phyloP scores from a whole-genome alignment of 2,329 filamentous ascomycete species.

The Cryphonectria naterciae region DNA sequence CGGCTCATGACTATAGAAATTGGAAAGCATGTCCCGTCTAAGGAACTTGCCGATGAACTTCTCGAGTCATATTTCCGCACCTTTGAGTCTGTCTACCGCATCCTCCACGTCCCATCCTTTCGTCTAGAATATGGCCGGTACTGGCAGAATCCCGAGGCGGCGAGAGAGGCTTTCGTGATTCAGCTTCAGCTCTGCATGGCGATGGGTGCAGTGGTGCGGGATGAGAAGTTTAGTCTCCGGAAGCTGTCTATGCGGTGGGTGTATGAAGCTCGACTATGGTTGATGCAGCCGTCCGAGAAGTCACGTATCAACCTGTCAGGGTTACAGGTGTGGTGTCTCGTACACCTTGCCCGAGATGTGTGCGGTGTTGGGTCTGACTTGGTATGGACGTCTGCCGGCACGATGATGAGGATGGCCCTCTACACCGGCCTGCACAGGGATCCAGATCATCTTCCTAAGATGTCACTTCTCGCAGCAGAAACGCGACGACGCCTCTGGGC shows the following conservation, averaged over 20 bases:
- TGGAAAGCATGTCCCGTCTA: constrained; percentile 50
- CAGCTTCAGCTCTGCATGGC: constrained; percentile 63
- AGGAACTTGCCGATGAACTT: constrained; percentile 49
- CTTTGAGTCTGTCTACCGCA: constrained; percentile 51
- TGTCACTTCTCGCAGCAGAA: constrained; percentile 44
- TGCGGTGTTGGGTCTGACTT: constrained; percentile 48
- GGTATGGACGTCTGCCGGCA: constrained; percentile 51
- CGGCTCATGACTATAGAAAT: constrained; percentile 47
- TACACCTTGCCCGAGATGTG: constrained; percentile 47
- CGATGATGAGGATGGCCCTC: constrained; percentile 50
- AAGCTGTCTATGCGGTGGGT: constrained; percentile 58
- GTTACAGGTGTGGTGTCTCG: constrained; percentile 53
- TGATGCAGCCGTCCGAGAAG: constrained; percentile 58
- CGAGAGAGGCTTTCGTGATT: constrained; percentile 56
- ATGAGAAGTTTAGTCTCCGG: constrained; percentile 55
- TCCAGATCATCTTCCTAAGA: constrained; percentile 44
- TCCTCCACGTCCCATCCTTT: constrained; percentile 58
- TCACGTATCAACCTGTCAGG: constrained; percentile 51
- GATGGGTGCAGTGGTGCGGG: constrained; percentile 56
- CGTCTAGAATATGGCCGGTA: constrained; percentile 50
- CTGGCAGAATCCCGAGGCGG: constrained; percentile 48
- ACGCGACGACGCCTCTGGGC: constrained; percentile 58
- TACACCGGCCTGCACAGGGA: constrained; percentile 58
- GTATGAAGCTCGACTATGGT: constrained; percentile 60
- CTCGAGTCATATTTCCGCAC: constrained; percentile 54